Conservation (phyloP, 495 filamentous ascomycete species). For the Chaetomium fimeti region DNA sequence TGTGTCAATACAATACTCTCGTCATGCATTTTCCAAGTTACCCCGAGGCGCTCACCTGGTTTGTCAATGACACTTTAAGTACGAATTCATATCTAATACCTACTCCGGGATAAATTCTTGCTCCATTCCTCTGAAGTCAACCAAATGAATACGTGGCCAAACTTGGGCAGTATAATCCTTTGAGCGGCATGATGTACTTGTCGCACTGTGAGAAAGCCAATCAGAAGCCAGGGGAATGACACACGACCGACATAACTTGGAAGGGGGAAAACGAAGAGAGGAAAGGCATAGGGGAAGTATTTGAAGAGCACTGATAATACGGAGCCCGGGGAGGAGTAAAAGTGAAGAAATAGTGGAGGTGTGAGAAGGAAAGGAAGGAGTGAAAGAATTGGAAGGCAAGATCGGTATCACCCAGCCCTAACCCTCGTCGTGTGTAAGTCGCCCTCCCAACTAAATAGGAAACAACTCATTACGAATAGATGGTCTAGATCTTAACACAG, state of each 20-base stretch:
- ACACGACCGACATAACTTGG: background rate
- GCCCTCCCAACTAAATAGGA: background rate
- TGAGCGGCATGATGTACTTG: background rate
- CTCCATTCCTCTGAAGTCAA: background rate
- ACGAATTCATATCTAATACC: no score
- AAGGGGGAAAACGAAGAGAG: background rate
- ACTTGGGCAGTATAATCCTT: no score
- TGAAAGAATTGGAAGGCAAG: background rate
- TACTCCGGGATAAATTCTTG: background rate
- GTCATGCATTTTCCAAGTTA: no score
- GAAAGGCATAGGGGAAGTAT: background rate
- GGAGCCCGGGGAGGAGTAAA: no score
- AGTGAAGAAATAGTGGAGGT: background rate
- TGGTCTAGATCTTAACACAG: background rate
- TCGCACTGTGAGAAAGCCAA: background rate
- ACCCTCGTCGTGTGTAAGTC: conserved; percentile 3
- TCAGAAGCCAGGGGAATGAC: background rate
- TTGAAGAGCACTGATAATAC: no score
- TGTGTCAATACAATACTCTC: background rate
- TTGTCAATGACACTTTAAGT: no score
- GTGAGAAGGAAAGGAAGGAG: background rate
- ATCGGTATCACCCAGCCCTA: background rate
- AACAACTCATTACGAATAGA: background rate
- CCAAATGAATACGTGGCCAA: background rate
- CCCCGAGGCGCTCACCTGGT: no score